Evolutionary conservation across 192 early-diverging fungal species (phyloP).

Genomic region (Coemansia guatemalensis): DNA sequence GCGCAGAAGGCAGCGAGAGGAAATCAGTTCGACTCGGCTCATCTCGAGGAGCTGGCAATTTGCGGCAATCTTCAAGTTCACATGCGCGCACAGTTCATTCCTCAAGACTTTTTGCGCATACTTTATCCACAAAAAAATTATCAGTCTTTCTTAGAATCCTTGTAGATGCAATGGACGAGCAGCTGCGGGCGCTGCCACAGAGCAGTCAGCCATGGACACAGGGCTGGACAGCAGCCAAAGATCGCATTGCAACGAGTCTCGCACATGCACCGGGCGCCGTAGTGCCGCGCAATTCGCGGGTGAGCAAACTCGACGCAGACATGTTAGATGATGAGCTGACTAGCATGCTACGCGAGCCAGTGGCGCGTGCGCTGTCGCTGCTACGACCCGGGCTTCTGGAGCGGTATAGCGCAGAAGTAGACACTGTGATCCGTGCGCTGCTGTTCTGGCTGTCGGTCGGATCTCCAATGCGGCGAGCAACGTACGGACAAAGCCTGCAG

Average conservation of each 20-base stretch:
- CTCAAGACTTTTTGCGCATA: background rate
- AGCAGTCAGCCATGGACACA: constrained; percentile 36
- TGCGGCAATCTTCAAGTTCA: no score
- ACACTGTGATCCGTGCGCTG: constrained; percentile 62
- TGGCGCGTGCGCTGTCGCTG: constrained; percentile 67
- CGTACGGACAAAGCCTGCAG: constrained; percentile 81
- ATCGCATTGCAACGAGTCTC: constrained; percentile 57
- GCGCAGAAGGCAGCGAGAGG: no score
- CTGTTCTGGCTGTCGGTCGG: constrained; percentile 77
- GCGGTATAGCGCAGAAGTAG: constrained; percentile 69
- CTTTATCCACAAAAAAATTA: background rate
- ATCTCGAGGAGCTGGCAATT: no score
- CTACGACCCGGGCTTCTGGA: constrained; percentile 56
- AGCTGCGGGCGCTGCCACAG: constrained; percentile 17
- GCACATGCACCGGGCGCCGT: constrained; percentile 68
- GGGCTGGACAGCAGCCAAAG: constrained; percentile 36
- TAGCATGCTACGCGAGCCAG: constrained; percentile 73
- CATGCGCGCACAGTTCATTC: background rate
- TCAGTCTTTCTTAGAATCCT: background rate
- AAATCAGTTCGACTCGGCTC: background rate
- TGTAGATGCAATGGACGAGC: constrained; percentile 1
- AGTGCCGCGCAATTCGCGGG: constrained; percentile 56
- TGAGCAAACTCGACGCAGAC: constrained; percentile 83
- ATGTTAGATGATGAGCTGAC: constrained; percentile 78
- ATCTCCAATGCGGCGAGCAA: constrained; percentile 60